Evolutionary conservation across 331 rosid genomes (phyloP).

Genomic region (Cucumis variabilis): DNA sequence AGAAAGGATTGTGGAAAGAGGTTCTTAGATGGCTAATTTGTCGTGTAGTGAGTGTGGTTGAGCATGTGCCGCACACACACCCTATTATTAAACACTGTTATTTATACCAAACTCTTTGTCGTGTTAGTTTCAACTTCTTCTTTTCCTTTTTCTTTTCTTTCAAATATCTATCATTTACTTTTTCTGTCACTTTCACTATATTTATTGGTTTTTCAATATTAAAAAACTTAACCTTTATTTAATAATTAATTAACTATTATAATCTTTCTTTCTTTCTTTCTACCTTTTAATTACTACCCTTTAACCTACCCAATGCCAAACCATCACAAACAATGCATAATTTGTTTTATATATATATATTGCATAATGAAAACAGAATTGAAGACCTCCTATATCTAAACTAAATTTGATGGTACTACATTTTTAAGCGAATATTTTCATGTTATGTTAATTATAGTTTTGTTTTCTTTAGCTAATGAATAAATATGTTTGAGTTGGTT

Average conservation of each 20-base stretch:
- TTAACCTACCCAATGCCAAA: too few relatives aligned
- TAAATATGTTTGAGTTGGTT: too few relatives aligned
- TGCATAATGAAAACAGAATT: too few relatives aligned
- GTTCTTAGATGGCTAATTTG: neutral
- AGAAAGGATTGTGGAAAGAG: neutral
- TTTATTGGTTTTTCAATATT: neutral
- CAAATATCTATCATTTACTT: neutral
- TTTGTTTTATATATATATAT: too few relatives aligned
- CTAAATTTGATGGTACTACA: too few relatives aligned
- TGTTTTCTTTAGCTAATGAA: too few relatives aligned
- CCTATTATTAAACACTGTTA: neutral
- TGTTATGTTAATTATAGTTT: too few relatives aligned
- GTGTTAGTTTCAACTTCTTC: constrained; percentile 32
- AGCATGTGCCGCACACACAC: constrained; percentile 36
- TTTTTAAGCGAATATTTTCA: too few relatives aligned
- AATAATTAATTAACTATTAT: neutral
- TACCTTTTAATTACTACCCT: neutral
- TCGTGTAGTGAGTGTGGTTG: constrained; percentile 29
- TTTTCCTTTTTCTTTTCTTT: neutral
- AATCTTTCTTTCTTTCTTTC: neutral
- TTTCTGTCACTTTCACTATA: neutral
- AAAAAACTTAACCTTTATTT: too few relatives aligned
- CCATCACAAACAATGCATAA: too few relatives aligned
- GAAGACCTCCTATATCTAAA: too few relatives aligned
- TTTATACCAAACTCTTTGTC: constrained; percentile 31